phyloP scores from a whole-genome alignment of 768 basidiomycete genomes.

The Lactarius trivialis region DNA sequence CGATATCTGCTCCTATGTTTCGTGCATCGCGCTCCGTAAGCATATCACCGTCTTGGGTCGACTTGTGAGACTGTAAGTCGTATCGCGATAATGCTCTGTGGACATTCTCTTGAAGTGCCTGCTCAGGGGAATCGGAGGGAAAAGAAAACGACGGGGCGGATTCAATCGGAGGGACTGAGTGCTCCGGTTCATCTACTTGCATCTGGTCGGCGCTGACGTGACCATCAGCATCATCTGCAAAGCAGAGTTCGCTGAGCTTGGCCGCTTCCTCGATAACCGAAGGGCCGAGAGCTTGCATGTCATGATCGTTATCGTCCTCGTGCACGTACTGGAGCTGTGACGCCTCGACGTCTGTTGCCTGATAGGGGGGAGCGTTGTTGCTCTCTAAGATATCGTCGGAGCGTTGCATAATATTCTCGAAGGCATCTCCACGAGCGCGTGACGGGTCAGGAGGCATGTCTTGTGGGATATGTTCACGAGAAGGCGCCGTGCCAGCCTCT shows the following conservation, averaged over 20 bases:
- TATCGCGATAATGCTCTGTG: slow-evolving; percentile 44
- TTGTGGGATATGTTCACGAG: slow-evolving; percentile 33
- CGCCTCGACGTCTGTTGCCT: slow-evolving; percentile 32
- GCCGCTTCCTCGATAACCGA: slow-evolving; percentile 79
- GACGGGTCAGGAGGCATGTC: slow-evolving; percentile 37
- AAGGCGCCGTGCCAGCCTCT: slow-evolving; percentile 40
- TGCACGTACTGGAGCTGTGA: slow-evolving; percentile 71
- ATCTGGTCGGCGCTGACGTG: slow-evolving; percentile 35
- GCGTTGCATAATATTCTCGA: slow-evolving; percentile 76
- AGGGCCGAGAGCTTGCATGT: slow-evolving; percentile 86
- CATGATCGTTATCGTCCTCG: slow-evolving; percentile 58
- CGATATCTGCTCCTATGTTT: slow-evolving; percentile 27
- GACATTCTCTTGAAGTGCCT: slow-evolving; percentile 29
- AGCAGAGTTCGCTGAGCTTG: slow-evolving; percentile 72
- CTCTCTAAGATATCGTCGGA: slow-evolving; percentile 71
- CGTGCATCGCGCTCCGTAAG: slow-evolving; percentile 1
- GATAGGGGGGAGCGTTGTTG: slow-evolving; percentile 28
- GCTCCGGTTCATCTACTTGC: slow-evolving; percentile 41
- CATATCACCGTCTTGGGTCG: slow-evolving; percentile 24
- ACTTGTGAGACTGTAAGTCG: slow-evolving; percentile 23
- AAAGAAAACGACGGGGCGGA: slow-evolving; percentile 25
- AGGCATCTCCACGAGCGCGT: slow-evolving; percentile 77
- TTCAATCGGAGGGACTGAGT: slow-evolving; percentile 2
- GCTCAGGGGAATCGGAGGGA: slow-evolving; percentile 28
- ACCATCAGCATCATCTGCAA: slow-evolving; percentile 54